Percentiles rank a stretch among this genome's conserved stretches.
Evolutionary conservation across 768 basidiomycete species (phyloP).

Genomic region (Lentinula raphanica): DNA sequence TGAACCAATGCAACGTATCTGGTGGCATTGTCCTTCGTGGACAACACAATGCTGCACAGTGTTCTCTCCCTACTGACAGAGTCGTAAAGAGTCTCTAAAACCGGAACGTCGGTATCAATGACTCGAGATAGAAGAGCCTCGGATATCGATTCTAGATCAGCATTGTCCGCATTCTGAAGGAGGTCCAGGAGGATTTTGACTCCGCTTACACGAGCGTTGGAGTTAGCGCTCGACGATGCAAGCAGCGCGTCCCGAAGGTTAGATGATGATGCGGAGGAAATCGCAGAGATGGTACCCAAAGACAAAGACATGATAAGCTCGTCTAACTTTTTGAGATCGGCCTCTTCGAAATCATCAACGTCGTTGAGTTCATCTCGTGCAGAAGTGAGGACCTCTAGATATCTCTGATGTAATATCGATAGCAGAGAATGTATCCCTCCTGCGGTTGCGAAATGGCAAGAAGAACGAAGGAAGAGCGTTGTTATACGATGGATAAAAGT

Average conservation of each 20-base stretch:
- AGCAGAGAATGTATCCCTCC: conserved; percentile 39
- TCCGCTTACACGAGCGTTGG: conserved; percentile 51
- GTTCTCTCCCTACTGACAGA: conserved; percentile 22
- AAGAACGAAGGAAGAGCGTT: background rate
- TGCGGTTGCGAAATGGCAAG: conserved; percentile 6
- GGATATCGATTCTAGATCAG: conserved; percentile 48
- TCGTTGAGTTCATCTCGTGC: conserved; percentile 33
- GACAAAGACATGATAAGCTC: conserved; percentile 57
- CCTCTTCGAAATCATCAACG: conserved; percentile 21
- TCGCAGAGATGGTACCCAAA: conserved; percentile 27
- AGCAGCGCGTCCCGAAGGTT: conserved; percentile 18
- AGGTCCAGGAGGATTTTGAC: conserved; percentile 48
- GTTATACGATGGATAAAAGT: background rate
- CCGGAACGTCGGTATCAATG: conserved; percentile 54
- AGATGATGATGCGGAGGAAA: background rate
- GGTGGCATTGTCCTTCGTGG: background rate
- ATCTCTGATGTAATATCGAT: conserved; percentile 58
- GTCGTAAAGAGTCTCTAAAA: conserved; percentile 67
- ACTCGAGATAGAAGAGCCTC: conserved; percentile 64
- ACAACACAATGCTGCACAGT: background rate
- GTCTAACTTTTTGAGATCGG: conserved; percentile 39
- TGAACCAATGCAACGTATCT: conserved; percentile 43
- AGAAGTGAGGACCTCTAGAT: conserved; percentile 44
- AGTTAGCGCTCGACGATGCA: conserved; percentile 58
- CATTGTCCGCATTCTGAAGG: conserved; percentile 25